Evolutionary conservation across 2,329 filamentous ascomycete species (phyloP), one percentile per base, ranked within the genome.

Genomic region (Fonsecaea erecta): DNA sequence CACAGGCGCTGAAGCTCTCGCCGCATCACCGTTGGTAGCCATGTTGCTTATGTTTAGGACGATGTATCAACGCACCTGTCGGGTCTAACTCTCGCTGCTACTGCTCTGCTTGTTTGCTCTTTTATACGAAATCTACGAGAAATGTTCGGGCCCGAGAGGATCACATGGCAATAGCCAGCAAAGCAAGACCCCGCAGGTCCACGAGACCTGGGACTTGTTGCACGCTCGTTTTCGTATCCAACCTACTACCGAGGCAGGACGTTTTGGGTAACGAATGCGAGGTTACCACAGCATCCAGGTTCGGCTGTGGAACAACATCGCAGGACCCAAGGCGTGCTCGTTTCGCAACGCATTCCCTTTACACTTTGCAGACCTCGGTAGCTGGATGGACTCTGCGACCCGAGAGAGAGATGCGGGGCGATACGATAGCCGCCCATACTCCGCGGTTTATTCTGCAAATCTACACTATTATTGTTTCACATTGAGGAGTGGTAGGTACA

Each of bases 191-290:
- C 43, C 43, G 43, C 40, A 24, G n/a, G 5, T 11, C 14, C 43
- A 48, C 4, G 2, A 9, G 43, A 4, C 21, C 43, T 11, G 21
- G 43, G 18, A 24, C 12, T 48, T 48, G 43, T 24, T 48, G 43
- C 43, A 24, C 8, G 18, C n/a, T 3, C 43, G 9, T 21, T 24
- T 24, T 48, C 43, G 43, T 24, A 48, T 24, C 18, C 2, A 12
- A 3, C n/a, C 18, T 2, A 24, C 55, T 60, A 21, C 57, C 57
- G 57, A 60, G 57, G 57, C 34, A 60, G 40, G 57, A 18, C 16
- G 18, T 30, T 35, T 48, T 48, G 12, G 56, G 43, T 37, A 51
- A 43, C 18, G n/a, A 52, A 14, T 35, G 30, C 28, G 32, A 55
- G 53, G 32, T 7, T 21, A 55, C 24, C 4, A 60, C 34, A 30